phyloP scores from a whole-genome alignment of 805 yeast genomes.

The Saccharomyces mikatae region DNA sequence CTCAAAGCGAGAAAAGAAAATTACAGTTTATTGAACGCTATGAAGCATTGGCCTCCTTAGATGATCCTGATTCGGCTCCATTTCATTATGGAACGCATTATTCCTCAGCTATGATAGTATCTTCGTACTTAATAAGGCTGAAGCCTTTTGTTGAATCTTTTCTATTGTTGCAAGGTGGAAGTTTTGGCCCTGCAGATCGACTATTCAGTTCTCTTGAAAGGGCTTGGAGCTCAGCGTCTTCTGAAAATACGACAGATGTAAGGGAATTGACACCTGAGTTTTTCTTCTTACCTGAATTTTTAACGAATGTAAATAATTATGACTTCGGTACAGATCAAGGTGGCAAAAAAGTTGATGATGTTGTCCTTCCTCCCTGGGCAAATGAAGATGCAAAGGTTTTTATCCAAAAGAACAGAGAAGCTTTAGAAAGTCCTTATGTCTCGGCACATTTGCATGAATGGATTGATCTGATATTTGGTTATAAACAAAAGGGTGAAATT shows the following conservation, averaged over 20 bases:
- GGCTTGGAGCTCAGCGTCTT: slow-evolving; percentile 75
- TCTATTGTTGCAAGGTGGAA: slow-evolving; percentile 74
- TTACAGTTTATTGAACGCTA: slow-evolving; percentile 60
- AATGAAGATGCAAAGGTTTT: slow-evolving; percentile 66
- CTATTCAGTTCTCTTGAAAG: slow-evolving; percentile 65
- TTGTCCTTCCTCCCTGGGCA: slow-evolving; percentile 77
- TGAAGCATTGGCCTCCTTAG: slow-evolving; percentile 56
- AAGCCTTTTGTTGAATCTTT: slow-evolving; percentile 79
- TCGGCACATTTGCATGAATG: slow-evolving; percentile 68
- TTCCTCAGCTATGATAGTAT: slow-evolving; percentile 88
- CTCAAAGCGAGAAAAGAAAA: slow-evolving; percentile 57
- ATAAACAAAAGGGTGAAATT: slow-evolving; percentile 62
- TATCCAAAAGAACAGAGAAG: slow-evolving; percentile 68
- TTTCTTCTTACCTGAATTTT: slow-evolving; percentile 71
- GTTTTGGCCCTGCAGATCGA: slow-evolving; percentile 82
- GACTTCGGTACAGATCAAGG: slow-evolving; percentile 66
- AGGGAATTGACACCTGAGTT: slow-evolving; percentile 84
- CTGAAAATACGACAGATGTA: slow-evolving; percentile 79
- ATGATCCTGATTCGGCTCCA: slow-evolving; percentile 57
- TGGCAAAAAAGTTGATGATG: slow-evolving; percentile 50
- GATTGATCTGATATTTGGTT: slow-evolving; percentile 83
- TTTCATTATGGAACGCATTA: slow-evolving; percentile 92
- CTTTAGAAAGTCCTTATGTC: slow-evolving; percentile 75
- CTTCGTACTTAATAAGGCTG: slow-evolving; percentile 67
- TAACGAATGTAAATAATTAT: slow-evolving; percentile 55